Conservation (phyloP, 2,329 filamentous ascomycete genomes). For the Epichloe elymi region DNA sequence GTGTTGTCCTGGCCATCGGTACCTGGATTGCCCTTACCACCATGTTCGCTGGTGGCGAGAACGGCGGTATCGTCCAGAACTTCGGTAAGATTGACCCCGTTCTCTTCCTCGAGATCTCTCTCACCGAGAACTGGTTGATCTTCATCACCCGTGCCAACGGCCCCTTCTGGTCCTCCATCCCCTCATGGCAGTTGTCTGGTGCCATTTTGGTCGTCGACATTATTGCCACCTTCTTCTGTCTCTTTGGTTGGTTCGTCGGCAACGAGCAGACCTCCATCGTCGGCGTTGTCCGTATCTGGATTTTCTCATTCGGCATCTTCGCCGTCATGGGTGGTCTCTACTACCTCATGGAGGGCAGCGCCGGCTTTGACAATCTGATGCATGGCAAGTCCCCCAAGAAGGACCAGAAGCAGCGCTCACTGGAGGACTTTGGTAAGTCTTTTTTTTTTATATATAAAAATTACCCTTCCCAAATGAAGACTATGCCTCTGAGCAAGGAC, state of each 20-base stretch:
- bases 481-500: slow-evolving; percentile 11
- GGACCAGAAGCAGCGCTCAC: slow-evolving; percentile 67
- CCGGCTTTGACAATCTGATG: slow-evolving; percentile 83
- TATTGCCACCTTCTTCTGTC: slow-evolving; percentile 70
- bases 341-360: slow-evolving; percentile 70
- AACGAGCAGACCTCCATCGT: slow-evolving; percentile 60
- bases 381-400: slow-evolving; percentile 77
- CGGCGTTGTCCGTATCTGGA: slow-evolving; percentile 77
- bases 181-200: slow-evolving; percentile 70
- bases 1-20: slow-evolving; percentile 65
- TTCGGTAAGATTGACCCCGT: slow-evolving; percentile 71
- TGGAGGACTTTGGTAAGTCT: slow-evolving; percentile 78
- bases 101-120: slow-evolving; percentile 78
- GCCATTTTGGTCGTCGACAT: slow-evolving; percentile 75
- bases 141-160: slow-evolving; percentile 92
- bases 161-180: slow-evolving; percentile 81
- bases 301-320: slow-evolving; percentile 84
- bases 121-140: slow-evolving; percentile 93
- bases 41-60: slow-evolving; percentile 54
- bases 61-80: slow-evolving; percentile 82
- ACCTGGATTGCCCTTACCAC: slow-evolving; percentile 86
- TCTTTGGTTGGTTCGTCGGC: slow-evolving; percentile 69
- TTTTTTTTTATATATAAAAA: too few species aligned
- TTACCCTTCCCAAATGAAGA: background rate
- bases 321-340: slow-evolving; percentile 61